Base-by-base conservation (phyloP, 768 basidiomycete species). In the Leucogyrophana mollusca region DNA sequence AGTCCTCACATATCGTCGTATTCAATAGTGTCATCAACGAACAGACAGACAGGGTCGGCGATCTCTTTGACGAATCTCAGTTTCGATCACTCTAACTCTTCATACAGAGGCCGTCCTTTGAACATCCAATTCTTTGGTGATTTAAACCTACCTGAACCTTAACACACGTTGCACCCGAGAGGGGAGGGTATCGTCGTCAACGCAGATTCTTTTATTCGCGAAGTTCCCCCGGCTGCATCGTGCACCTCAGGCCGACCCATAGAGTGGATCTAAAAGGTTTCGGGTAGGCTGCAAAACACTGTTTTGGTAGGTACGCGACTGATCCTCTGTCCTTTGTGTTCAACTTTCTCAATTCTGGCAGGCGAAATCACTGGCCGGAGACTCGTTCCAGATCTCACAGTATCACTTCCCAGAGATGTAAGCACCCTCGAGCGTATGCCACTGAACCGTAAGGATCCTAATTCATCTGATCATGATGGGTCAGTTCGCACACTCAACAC, bases 371-470 rank as follows among this genome's bases (percentile, higher is more conserved):
- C 69, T 88, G n/a, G 75, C 74, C 18, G 71, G 79, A 40, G 67
- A 62, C 40, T 79, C 82, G 6, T 85, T 89, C 60, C 85, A 87
- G 53, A 71, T 89, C 45, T 87, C 85, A 2, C 87, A 89, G 62
- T 84, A 87, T 54, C 88, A 85, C 63, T 89, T 75, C 52, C 87
- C 87, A 1, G 87, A 90, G 59, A 82, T 82, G 85, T 88, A 58
- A 43, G 78, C 58, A n/a, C 20, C n/a, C 34, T 8, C 5, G 41
- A 27, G 4, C 21, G 36, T 39, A 3, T 17, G 14, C 18, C 9
- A 22, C 16, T 25, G 47, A 18, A 35, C 10, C 46, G 34, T 33
- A n/a, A 18, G 44, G 41, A 5, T 24, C 9, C 34, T 47, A 7
- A 7, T 13, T 30, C 6, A 17, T 40, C 14, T 7, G 27, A 16